These are phyloP conservation scores for Arthrobotrys sphaeroides DNA, from an alignment of 2,329 filamentous ascomycete genomes.

Conservation along the genomic window DNA sequence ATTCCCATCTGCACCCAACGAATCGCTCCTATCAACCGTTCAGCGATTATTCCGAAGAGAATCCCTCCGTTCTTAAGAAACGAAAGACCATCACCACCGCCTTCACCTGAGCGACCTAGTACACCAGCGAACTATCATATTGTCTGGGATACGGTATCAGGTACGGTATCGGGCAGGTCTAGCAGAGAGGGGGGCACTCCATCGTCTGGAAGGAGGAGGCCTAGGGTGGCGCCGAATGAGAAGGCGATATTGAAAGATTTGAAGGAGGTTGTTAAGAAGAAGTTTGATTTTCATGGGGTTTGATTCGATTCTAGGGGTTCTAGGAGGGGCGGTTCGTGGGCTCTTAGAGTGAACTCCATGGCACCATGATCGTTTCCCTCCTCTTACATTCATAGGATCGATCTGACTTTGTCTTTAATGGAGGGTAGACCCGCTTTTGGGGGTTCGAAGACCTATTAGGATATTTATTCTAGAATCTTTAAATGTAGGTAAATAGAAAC, in stretches of 20 bases:
- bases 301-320: no score
- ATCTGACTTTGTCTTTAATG: no score
- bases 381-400: no score
- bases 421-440: no score
- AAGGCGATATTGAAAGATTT: not conserved
- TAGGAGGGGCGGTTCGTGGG: not conserved
- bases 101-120: not conserved
- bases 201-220: not conserved
- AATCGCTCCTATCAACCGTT: not conserved
- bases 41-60: not conserved
- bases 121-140: not conserved
- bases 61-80: conserved; percentile 21
- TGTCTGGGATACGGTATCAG: not conserved
- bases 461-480: no score
- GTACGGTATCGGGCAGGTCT: not conserved
- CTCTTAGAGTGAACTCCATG: no score
- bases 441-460: no score
- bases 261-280: conserved; percentile 10
- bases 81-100: not conserved
- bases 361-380: no score
- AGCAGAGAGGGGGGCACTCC: not conserved
- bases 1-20: not conserved
- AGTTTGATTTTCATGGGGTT: not conserved
- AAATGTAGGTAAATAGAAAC: no score
- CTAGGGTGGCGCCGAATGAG: conserved; percentile 2